Base-by-base conservation (phyloP, 2,329 filamentous ascomycete species). In the Trichoderma atrobrunneum region DNA sequence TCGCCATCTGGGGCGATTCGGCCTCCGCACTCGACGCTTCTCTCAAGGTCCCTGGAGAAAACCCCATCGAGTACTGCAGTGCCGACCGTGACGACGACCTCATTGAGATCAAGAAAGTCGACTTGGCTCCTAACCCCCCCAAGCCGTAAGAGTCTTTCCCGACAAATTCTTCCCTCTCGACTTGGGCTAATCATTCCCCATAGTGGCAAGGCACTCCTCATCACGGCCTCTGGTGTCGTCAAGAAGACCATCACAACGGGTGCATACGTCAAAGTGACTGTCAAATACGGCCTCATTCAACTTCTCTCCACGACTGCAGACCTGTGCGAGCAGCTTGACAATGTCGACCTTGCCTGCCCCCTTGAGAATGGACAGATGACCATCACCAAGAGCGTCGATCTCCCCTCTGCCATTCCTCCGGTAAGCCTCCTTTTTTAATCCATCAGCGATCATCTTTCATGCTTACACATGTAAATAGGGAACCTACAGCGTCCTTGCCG, bases 221-320 rank as follows among this genome's bases (percentile, higher is more conserved):
- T 99, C 84, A 89, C 89, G 75, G 96, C 95, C 61, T 86, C 84
- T 36, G 96, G 95, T 72, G 89, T 85, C n/a, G 88, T 98, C 75
- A 87, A 87, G 76, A 83, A 97, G 78, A 83, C 87, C 66, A 90
- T 99, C 75, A 88, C 90, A 70, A 81, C 94, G 72, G 95, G 94
- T 72, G 93, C 95, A 73, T 93, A 93, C 77, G 92, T 98, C 74
- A 86, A 91, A 62, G 82, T 99, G 54, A 88, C 91, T 76, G 95
- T 99, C 84, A 98, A 97, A 85, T 98, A 97, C 82, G 95, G 95
- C 73, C 87, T 97, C 76, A 98, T 99, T 82, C 93, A 90, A 70
- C 88, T 99, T 75, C 90, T 99, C 82, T 93, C 89, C 81, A 92
- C 92, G 75, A 88, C 87, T 76, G 90, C 91, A 78, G 92, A 97